These are phyloP conservation scores for Geotrichum fermentans DNA, from an alignment of 1,139 yeast species.

Conservation along the genomic window DNA sequence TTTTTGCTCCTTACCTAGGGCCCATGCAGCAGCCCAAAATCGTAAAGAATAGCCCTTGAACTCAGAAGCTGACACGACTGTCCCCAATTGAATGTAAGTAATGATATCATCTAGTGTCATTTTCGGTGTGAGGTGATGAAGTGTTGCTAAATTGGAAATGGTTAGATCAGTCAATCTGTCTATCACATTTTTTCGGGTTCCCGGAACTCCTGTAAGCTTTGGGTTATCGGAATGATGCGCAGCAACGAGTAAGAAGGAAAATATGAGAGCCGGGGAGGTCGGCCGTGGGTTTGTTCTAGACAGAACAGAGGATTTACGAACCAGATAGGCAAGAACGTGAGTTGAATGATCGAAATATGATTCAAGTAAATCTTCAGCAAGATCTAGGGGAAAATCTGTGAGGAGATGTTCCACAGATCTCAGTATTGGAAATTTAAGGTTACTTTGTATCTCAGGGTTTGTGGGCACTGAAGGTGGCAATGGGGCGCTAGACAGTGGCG, in stretches of 20 bases:
- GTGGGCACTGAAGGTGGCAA: neutral
- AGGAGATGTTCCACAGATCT: conserved; percentile 29
- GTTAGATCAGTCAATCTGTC: conserved; percentile 32
- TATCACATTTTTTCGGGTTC: conserved; percentile 32
- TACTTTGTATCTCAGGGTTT: neutral
- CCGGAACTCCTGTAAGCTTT: conserved; percentile 34
- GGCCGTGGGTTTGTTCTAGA: conserved; percentile 30
- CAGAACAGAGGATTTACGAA: conserved; percentile 23
- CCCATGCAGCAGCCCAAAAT: conserved; percentile 41
- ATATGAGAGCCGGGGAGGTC: conserved; percentile 36
- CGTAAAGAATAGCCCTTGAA: conserved; percentile 40
- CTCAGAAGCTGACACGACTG: conserved; percentile 41
- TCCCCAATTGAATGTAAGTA: conserved; percentile 39
- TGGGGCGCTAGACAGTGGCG: neutral
- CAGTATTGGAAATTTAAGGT: conserved; percentile 30
- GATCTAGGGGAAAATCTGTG: conserved; percentile 30
- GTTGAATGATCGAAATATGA: conserved; percentile 37
- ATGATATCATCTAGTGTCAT: conserved; percentile 38
- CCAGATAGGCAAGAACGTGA: conserved; percentile 31
- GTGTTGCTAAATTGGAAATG: conserved; percentile 28
- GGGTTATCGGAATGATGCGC: conserved; percentile 41
- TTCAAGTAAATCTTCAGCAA: conserved; percentile 39
- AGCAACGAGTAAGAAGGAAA: conserved; percentile 38
- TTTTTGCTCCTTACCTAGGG: conserved; percentile 35
- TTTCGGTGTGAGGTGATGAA: conserved; percentile 31